These are phyloP conservation scores for Neoascochyta sp. DNA, from an alignment of 2,329 filamentous ascomycete genomes.

Conservation along the genomic window DNA sequence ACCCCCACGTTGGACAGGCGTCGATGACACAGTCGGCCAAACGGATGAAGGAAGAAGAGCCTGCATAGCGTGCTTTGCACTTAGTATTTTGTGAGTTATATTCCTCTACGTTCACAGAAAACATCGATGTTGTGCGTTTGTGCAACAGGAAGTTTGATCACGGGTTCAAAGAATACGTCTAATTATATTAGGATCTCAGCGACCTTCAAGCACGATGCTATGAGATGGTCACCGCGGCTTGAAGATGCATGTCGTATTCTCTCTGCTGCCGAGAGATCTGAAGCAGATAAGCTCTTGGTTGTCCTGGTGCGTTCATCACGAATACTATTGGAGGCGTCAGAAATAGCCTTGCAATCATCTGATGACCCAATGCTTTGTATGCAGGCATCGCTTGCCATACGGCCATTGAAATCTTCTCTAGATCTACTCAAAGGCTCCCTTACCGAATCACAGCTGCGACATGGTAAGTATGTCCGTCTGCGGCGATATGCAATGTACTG, in stretches of 20 bases:
- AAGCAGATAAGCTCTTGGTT: slow-evolving; percentile 51
- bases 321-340: slow-evolving; percentile 19
- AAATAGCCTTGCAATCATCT: too few relatives aligned
- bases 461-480: slow-evolving; percentile 8
- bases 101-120: not conserved
- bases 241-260: slow-evolving; percentile 50
- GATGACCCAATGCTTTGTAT: slow-evolving; percentile 8
- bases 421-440: slow-evolving; percentile 8
- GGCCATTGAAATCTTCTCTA: slow-evolving; percentile 10
- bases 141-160: too few relatives aligned
- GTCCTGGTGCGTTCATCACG: slow-evolving; percentile 37
- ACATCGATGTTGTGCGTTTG: not conserved
- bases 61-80: slow-evolving; percentile 48
- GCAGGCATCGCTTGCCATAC: slow-evolving; percentile 13
- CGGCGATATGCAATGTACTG: not conserved
- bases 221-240: slow-evolving; percentile 58
- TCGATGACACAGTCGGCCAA: slow-evolving; percentile 4
- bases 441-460: slow-evolving; percentile 5
- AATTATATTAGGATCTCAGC: slow-evolving; percentile 16
- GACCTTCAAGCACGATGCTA: slow-evolving; percentile 39
- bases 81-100: slow-evolving; percentile 39
- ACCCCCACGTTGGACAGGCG: slow-evolving; percentile 5
- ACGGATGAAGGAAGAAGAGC: slow-evolving; percentile 52
- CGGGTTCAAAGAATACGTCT: too few relatives aligned
- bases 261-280: slow-evolving; percentile 41